phyloP scores from a whole-genome alignment of 345 rosid genomes.

The Eucalyptus grandis region DNA sequence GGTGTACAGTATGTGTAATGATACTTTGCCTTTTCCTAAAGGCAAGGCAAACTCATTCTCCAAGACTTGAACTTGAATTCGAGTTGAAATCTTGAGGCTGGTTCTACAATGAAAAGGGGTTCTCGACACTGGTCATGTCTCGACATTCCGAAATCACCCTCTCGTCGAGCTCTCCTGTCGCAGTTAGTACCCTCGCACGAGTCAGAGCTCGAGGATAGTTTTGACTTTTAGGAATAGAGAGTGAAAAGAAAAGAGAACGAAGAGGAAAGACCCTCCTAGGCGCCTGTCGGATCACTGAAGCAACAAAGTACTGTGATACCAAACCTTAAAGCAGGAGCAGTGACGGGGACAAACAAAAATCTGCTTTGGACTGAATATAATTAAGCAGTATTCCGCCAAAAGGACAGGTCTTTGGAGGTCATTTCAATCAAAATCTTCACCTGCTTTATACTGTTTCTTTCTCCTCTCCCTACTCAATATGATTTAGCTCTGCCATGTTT shows the following conservation, averaged over 20 bases:
- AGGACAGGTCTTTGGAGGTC: background rate
- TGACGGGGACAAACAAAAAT: conserved; percentile 1
- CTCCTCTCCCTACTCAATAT: background rate
- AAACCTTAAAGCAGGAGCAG: background rate
- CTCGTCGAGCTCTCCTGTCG: background rate
- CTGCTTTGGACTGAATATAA: background rate
- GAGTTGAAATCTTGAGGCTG: background rate
- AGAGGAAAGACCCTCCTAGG: background rate
- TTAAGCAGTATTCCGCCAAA: background rate
- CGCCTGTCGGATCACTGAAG: background rate
- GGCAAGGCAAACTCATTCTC: background rate
- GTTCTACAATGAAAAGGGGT: background rate
- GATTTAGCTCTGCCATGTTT: background rate
- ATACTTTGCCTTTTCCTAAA: background rate
- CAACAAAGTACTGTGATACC: background rate
- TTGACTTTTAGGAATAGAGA: background rate
- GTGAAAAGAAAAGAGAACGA: background rate
- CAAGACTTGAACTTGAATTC: background rate
- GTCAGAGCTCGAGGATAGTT: background rate
- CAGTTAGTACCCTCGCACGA: background rate
- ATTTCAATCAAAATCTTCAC: background rate
- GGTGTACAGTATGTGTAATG: background rate
- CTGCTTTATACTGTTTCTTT: background rate
- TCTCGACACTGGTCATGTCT: background rate
- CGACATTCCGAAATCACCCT: background rate